Evolutionary conservation across 1,284 basidiomycete species (phyloP).

Genomic region (Ustilago sp.): DNA sequence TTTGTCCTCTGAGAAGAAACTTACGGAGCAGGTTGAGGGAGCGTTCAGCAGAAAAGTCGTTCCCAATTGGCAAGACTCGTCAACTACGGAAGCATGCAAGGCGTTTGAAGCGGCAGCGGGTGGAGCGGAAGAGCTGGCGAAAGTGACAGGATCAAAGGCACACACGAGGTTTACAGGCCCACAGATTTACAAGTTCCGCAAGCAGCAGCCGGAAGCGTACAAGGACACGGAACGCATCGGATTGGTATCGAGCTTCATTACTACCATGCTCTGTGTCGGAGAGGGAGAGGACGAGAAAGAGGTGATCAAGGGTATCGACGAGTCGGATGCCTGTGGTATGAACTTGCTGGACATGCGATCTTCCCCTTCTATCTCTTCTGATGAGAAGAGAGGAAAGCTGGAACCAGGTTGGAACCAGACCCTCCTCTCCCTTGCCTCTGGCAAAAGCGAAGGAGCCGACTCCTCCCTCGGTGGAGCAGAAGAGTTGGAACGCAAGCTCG

Average conservation of each 20-base stretch:
- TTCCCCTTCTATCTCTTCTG: slow-evolving; percentile 79
- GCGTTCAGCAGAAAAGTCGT: slow-evolving; percentile 79
- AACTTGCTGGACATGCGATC: slow-evolving; percentile 76
- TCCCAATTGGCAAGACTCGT: slow-evolving; percentile 94
- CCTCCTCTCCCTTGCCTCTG: slow-evolving; percentile 71
- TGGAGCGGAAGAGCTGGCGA: slow-evolving; percentile 78
- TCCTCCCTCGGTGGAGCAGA: slow-evolving; percentile 70
- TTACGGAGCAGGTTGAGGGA: slow-evolving; percentile 73
- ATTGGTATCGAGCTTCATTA: slow-evolving; percentile 84
- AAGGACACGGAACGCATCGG: slow-evolving; percentile 78
- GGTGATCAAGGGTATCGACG: slow-evolving; percentile 75
- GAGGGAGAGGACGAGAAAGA: slow-evolving; percentile 59
- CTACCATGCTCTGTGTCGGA: slow-evolving; percentile 78
- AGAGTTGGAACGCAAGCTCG: slow-evolving; percentile 79
- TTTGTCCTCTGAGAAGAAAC: slow-evolving; percentile 74
- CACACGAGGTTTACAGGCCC: slow-evolving; percentile 89
- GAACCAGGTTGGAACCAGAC: slow-evolving; percentile 56
- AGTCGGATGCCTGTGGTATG: slow-evolving; percentile 89
- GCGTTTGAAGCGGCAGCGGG: slow-evolving; percentile 75
- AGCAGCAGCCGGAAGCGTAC: slow-evolving; percentile 76
- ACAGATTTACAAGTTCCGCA: slow-evolving; percentile 80
- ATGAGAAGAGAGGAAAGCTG: slow-evolving; percentile 43
- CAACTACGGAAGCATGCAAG: slow-evolving; percentile 80
- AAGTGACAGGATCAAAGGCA: slow-evolving; percentile 83
- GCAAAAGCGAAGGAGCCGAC: slow-evolving; percentile 50